These are phyloP conservation scores for Naegleria lovaniensis DNA, from an alignment of 208 protist species.

Conservation along the genomic window DNA sequence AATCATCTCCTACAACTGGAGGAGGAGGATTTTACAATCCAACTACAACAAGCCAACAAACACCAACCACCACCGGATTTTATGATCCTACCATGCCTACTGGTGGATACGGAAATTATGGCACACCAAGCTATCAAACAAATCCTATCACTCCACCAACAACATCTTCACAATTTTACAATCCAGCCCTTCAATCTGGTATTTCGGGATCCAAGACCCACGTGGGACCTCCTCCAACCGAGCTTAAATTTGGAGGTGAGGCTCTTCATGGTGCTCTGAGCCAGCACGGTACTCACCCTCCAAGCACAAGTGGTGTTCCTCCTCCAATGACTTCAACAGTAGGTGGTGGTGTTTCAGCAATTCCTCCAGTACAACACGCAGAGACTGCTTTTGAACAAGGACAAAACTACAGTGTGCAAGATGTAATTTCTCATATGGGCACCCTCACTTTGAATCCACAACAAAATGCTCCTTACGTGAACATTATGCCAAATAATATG, in stretches of 20 bases:
- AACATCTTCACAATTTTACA: not conserved
- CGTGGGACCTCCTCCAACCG: not conserved
- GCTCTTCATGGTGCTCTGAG: not conserved
- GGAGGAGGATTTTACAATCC: not conserved
- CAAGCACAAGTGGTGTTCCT: not conserved
- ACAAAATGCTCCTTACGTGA: not conserved
- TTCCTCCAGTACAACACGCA: not conserved
- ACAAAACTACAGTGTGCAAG: not conserved
- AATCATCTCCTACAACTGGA: not conserved
- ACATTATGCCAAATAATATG: not conserved
- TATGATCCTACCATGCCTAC: not conserved
- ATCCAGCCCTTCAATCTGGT: not conserved
- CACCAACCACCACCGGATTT: not conserved
- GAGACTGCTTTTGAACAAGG: constrained; percentile 7
- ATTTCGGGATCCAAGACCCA: not conserved
- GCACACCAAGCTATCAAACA: not conserved
- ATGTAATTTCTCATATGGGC: constrained; percentile 2
- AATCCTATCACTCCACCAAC: not conserved
- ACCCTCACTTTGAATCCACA: not conserved
- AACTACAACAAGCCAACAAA: not conserved
- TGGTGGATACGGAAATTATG: not conserved
- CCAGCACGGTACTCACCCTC: not conserved
- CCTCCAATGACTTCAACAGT: not conserved
- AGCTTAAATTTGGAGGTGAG: not conserved
- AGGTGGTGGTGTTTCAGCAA: not conserved